Conservation (phyloP, 2,329 filamentous ascomycete genomes). For the Fonsecaea nubica region DNA sequence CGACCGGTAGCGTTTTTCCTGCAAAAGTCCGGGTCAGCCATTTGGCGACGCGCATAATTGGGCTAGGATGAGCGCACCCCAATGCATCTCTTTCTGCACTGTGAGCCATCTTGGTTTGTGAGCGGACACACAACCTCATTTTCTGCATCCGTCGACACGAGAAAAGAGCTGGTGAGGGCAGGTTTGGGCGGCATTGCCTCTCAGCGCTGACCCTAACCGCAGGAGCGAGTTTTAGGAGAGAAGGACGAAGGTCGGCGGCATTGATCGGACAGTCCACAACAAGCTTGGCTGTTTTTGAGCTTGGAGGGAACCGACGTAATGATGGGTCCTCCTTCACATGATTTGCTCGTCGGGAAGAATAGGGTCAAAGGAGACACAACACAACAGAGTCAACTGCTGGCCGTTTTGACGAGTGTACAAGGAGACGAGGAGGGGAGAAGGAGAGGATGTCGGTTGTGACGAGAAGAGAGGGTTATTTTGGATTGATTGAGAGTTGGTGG, state of each 20-base stretch:
- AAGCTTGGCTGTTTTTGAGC: constrained; percentile 34
- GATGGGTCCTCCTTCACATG: constrained; percentile 35
- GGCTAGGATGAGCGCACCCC: constrained; percentile 65
- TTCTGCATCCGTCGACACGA: constrained; percentile 80
- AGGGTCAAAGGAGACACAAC: constrained; percentile 12
- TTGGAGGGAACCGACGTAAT: constrained; percentile 34
- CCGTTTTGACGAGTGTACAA: constrained; percentile 3
- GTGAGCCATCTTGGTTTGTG: constrained; percentile 93
- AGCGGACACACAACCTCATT: constrained; percentile 97
- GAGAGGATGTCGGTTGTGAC: constrained; percentile 2
- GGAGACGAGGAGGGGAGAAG: not conserved
- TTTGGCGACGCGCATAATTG: constrained; percentile 38
- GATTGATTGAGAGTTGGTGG: constrained; percentile 20
- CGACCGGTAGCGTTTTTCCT: constrained; percentile 96
- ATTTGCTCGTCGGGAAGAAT: constrained; percentile 23
- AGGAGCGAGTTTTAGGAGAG: constrained; percentile 32
- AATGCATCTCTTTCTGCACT: constrained; percentile 95
- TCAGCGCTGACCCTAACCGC: constrained; percentile 33
- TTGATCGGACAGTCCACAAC: constrained; percentile 37
- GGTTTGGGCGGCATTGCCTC: constrained; percentile 84
- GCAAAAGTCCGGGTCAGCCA: constrained; percentile 45
- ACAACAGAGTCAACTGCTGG: constrained; percentile 21
- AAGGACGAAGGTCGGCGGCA: constrained; percentile 36
- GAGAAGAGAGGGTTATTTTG: constrained; percentile 19
- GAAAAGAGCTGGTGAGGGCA: constrained; percentile 86